These are phyloP conservation scores for Heritiera littoralis DNA, from an alignment of 345 rosid genomes.

Conservation along the genomic window DNA sequence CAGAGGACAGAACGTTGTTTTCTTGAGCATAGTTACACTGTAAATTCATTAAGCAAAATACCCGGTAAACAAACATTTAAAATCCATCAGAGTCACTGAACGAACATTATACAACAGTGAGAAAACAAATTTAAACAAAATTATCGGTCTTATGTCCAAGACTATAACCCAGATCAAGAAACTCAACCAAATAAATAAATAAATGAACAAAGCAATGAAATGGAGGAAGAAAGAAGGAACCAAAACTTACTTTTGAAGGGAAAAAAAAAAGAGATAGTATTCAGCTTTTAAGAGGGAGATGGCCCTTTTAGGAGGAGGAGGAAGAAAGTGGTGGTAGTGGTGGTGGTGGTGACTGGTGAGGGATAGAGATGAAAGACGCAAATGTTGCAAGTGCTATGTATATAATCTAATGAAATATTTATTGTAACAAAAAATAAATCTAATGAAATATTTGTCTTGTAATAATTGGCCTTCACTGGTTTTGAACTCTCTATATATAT, in stretches of 20 bases:
- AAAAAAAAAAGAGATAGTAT: constrained; percentile 12
- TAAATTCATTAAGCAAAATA: background rate
- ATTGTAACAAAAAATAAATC: too few relatives aligned
- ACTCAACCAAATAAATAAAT: background rate
- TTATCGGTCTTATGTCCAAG: background rate
- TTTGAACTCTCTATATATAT: background rate
- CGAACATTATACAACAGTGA: background rate
- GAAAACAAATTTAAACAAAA: background rate
- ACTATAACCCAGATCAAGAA: background rate
- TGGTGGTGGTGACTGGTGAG: background rate
- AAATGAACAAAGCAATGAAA: background rate
- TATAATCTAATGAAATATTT: background rate
- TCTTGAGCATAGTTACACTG: too few relatives aligned
- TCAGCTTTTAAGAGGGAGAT: background rate
- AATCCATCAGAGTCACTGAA: constrained; percentile 10
- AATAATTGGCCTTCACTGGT: background rate
- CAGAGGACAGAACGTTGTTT: background rate
- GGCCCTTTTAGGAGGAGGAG: constrained; percentile 10
- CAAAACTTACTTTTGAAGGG: constrained; percentile 22
- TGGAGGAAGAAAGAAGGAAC: background rate
- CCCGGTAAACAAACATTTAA: background rate
- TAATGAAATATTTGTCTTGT: background rate
- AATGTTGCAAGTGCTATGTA: background rate
- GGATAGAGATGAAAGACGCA: background rate
- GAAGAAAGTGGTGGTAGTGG: background rate